Evolutionary conservation across 768 basidiomycete genomes (phyloP), one percentile per base, ranked within the genome.

Genomic region (Hydnum rufescens): DNA sequence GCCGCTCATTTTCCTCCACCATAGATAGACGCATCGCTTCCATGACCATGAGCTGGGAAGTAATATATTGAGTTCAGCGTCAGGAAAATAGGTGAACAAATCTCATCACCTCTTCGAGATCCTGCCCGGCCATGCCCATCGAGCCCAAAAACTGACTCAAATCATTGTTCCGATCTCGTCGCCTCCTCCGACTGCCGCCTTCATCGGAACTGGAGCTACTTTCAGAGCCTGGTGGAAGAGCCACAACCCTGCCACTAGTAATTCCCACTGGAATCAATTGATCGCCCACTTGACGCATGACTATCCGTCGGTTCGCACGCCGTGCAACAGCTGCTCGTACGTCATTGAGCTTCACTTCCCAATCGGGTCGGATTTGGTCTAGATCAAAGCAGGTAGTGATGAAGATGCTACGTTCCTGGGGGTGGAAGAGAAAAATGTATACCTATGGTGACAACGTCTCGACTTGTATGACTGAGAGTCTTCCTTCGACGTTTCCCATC

Each of bases 201-300:
- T 51, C 64, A 25, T 47, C 44, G 26, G 8, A 8, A 16, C 8
- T 63, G 52, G 62, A 63, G 26, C 71, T 72, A 28, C 65, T 62
- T 49, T 68, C 73, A 28, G 66, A 64, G 13, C 67, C 68, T 51
- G 69, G 70, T n/a, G 67, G 57, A 28, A 70, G 69, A 31, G 87
- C 68, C 28, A 80, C 67, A 51, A 83, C 76, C 23, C 86, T 75
- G 54, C 80, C 89, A 59, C 87, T 90, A 2, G 90, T 92, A 55
- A 95, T 85, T 26, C 95, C 95, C 23, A 99, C 87, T 29, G 95
- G 95, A 55, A 99, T 84, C 51, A 99, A 80, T 31, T 92, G 77
- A 66, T 97, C 95, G 52, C 95, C 95, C 30, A 97, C 88, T 65
- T 96, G 89, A 42, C 95, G 79, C 90, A 99, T 97, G 52, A 99